These are phyloP conservation scores for Lolium perenne DNA, from an alignment of 176 grass and related monocot species.

Conservation along the genomic window DNA sequence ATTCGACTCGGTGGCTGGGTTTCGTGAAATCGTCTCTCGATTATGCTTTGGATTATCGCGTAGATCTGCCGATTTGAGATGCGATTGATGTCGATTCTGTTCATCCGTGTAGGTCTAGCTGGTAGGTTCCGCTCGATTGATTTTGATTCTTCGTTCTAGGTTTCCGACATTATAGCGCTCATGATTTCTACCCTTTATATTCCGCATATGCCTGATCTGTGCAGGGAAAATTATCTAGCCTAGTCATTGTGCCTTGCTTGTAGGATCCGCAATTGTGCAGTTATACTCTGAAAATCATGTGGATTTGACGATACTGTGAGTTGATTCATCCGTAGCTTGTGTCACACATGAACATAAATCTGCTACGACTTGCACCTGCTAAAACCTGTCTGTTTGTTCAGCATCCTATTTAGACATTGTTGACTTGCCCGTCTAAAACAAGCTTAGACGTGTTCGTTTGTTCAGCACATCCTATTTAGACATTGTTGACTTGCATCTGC, in stretches of 20 bases:
- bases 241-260: neutral
- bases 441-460: too few relatives aligned
- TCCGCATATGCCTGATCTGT: neutral
- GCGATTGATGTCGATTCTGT: neutral
- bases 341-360: neutral
- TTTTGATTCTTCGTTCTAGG: too few relatives aligned
- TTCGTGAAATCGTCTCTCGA: neutral
- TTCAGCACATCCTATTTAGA: neutral
- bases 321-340: slow-evolving; percentile 1
- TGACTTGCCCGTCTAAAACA: too few relatives aligned
- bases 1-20: neutral
- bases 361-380: neutral
- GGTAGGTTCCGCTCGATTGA: neutral
- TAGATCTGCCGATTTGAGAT: slow-evolving; percentile 1
- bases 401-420: too few relatives aligned
- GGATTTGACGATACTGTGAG: neutral
- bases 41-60: neutral
- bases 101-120: neutral
- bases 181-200: neutral
- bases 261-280: neutral
- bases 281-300: neutral
- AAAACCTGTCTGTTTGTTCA: too few relatives aligned
- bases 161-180: neutral
- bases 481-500: too few relatives aligned
- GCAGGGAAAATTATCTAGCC: neutral